A percentile compares a stretch with the other conserved stretches of the same genome.
phyloP scores from a whole-genome alignment of 371 early-diverging fungal genomes.

The Mortierella sp. region DNA sequence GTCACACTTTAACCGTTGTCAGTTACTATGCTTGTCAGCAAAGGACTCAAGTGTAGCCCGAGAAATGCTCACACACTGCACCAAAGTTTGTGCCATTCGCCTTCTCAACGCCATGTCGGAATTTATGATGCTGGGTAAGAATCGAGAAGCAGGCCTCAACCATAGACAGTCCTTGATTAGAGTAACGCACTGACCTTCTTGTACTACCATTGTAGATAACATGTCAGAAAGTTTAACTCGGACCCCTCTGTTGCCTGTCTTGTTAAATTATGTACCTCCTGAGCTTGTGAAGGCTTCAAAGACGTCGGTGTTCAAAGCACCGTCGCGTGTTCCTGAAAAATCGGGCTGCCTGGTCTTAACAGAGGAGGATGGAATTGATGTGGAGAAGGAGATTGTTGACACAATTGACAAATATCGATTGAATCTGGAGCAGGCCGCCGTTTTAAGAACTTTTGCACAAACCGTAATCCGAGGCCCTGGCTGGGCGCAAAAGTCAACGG shows the following conservation, averaged over 20 bases:
- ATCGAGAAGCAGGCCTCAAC: background rate
- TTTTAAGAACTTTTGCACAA: slow-evolving; percentile 68
- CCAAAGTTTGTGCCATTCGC: slow-evolving; percentile 70
- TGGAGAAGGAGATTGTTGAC: slow-evolving; percentile 58
- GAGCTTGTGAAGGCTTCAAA: slow-evolving; percentile 27
- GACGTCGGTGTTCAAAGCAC: slow-evolving; percentile 30
- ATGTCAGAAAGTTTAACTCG: slow-evolving; percentile 60
- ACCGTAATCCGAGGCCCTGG: slow-evolving; percentile 65
- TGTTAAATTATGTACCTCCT: slow-evolving; percentile 56
- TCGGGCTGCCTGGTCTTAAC: slow-evolving; percentile 57
- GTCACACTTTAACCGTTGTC: background rate
- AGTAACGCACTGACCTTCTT: background rate
- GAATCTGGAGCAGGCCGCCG: slow-evolving; percentile 76
- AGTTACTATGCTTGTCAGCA: slow-evolving; percentile 64
- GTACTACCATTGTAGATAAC: slow-evolving; percentile 56
- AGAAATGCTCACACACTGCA: slow-evolving; percentile 26
- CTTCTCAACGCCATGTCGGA: slow-evolving; percentile 78
- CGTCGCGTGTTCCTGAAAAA: slow-evolving; percentile 36
- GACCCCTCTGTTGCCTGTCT: slow-evolving; percentile 63
- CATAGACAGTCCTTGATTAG: background rate
- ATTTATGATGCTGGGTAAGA: slow-evolving; percentile 77
- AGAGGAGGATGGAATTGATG: slow-evolving; percentile 61
- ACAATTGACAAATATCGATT: slow-evolving; percentile 60
- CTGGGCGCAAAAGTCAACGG: slow-evolving; percentile 27
- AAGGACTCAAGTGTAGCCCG: slow-evolving; percentile 60